These are phyloP conservation scores for Ogataea pilisensis DNA, from an alignment of 805 yeast species.

Conservation along the genomic window DNA sequence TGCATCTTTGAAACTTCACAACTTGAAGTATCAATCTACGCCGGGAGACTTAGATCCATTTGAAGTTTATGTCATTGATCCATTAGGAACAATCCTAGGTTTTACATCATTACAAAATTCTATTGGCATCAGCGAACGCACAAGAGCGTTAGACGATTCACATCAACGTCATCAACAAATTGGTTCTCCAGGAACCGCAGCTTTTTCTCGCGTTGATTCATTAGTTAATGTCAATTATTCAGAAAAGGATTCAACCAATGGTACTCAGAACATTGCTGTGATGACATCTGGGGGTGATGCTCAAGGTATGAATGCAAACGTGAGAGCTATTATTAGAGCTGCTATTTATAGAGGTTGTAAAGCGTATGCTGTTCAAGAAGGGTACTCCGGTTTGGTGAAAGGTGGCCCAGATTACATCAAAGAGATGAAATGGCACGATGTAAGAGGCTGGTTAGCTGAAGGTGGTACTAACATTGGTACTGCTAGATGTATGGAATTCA, in stretches of 20 bases:
- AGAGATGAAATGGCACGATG: conserved; percentile 70
- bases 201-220: not conserved
- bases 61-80: conserved; percentile 76
- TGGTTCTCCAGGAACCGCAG: not conserved
- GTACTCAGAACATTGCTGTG: conserved; percentile 54
- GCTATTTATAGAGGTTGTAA: conserved; percentile 63
- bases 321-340: conserved; percentile 67
- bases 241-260: not conserved
- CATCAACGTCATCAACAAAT: not conserved
- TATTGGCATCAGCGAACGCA: conserved; percentile 29
- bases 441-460: conserved; percentile 60
- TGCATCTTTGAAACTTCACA: conserved; percentile 28
- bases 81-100: conserved; percentile 78
- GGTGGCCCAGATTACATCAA: conserved; percentile 56
- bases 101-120: conserved; percentile 64
- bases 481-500: conserved; percentile 66
- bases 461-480: conserved; percentile 83
- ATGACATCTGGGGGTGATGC: conserved; percentile 85
- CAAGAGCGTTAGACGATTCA: not conserved
- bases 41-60: conserved; percentile 75
- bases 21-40: conserved; percentile 46
- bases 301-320: conserved; percentile 78
- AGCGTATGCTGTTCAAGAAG: conserved; percentile 67
- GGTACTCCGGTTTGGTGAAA: conserved; percentile 66
- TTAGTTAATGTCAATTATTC: not conserved